Evolutionary conservation across 352 stramenopile genomes (phyloP).

Genomic region (Blastocystis sp.): DNA sequence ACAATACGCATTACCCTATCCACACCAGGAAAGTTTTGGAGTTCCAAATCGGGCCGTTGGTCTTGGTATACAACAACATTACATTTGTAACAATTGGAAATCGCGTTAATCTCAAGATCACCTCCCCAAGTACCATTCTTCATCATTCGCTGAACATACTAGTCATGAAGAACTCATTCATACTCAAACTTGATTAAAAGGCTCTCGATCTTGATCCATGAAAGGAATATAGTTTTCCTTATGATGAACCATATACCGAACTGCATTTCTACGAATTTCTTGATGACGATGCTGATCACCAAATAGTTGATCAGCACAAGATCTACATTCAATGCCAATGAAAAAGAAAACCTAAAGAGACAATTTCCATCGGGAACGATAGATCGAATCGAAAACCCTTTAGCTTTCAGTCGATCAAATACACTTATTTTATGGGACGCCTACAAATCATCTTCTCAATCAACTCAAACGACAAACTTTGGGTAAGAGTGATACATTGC

Average conservation of each 20-base stretch:
- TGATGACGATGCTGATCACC: constrained; percentile 2
- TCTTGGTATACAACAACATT: constrained; percentile 36
- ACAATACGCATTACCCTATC: constrained; percentile 79
- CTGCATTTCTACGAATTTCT: not conserved
- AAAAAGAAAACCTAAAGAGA: not conserved
- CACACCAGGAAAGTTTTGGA: constrained; percentile 77
- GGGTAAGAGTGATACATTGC: not conserved
- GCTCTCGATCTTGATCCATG: constrained; percentile 10
- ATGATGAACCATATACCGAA: not conserved
- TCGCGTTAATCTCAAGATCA: constrained; percentile 55
- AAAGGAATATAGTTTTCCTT: constrained; percentile 8
- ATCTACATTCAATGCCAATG: not conserved
- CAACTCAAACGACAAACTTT: not conserved
- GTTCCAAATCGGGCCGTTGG: constrained; percentile 69
- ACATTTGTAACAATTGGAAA: constrained; percentile 57
- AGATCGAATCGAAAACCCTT: not conserved
- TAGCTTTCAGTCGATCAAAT: no score
- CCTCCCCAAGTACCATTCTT: constrained; percentile 23
- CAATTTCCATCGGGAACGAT: constrained; percentile 29
- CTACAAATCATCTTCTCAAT: not conserved
- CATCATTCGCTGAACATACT: constrained; percentile 3
- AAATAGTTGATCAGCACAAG: constrained; percentile 31
- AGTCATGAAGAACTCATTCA: not conserved
- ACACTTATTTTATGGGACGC: not conserved
- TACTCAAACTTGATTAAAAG: not conserved